Evolutionary conservation across 768 basidiomycete genomes (phyloP), one percentile per base, ranked within the genome.

Genomic region (Agaricus blazei): DNA sequence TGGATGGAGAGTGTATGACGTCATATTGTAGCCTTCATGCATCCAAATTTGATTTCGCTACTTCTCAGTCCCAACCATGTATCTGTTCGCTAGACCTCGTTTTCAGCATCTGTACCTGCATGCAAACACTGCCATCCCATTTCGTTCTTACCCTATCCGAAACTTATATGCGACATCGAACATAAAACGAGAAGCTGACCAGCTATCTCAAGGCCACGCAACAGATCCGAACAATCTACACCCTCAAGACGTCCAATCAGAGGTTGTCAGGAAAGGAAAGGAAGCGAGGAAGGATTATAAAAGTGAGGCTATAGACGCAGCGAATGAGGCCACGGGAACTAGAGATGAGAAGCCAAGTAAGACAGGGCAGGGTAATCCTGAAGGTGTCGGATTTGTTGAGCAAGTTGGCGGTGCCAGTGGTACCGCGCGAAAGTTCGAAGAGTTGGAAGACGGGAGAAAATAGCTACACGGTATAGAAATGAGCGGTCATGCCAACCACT

Each of bases 381-480:
- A 66, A 34, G 58, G 58, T 3, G 45, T 66, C 37, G 65, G 65
- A 3, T 62, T 66, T 52, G 61, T 61, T 12, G 63, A 66, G 37
- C 65, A 66, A 44, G 63, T 64, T 44, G 63, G 65, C 2, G 63
- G 65, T 42, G 57, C 62, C 4, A 55, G 57, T 44, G 63, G 48
- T 2, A 63, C 24, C 29, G 63, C 63, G 2, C 36, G 56, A 29
- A 50, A 58, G 29, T 62, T 64, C 41, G 63, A 64, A 26, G 48
- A 58, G 19, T 19, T 19, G 26, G 52, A 54, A 52, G 29, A 52
- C 5, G 31, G 42, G n/a, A 14, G 9, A 31, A 37, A 45, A 41
- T 45, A 27, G 27, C 9, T 24, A 40, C 19, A 19, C 19, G 19
- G 19, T 19, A 19, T 19, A 19, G 19, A 19, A 19, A 19, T 19